A percentile compares a stretch with the other conserved stretches of the same genome.
These are phyloP conservation scores for Lepidium africanum DNA, from an alignment of 345 rosid species.

Conservation along the genomic window DNA sequence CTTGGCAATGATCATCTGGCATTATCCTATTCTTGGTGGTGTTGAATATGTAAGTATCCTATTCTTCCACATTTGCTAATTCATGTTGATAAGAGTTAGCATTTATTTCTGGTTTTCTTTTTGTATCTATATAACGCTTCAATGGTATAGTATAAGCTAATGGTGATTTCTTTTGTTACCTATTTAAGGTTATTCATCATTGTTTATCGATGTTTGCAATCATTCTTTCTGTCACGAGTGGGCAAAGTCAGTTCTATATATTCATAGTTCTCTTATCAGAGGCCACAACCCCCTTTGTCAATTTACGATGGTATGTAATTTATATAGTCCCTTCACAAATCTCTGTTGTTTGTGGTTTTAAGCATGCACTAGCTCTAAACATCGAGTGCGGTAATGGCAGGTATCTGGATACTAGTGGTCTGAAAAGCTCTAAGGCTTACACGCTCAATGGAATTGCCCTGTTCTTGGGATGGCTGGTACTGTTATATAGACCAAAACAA, in stretches of 20 bases:
- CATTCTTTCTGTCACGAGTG: constrained; percentile 56
- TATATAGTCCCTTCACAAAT: not conserved
- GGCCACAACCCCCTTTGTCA: constrained; percentile 71
- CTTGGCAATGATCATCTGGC: constrained; percentile 66
- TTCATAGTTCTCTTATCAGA: constrained; percentile 78
- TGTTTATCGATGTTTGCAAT: constrained; percentile 66
- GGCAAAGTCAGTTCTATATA: constrained; percentile 71
- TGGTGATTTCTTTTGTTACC: not conserved
- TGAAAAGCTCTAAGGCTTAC: constrained; percentile 54
- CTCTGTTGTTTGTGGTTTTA: not conserved
- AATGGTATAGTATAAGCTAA: not conserved
- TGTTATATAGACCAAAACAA: constrained; percentile 4
- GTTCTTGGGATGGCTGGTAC: constrained; percentile 90
- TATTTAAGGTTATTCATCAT: constrained; percentile 61
- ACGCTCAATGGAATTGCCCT: constrained; percentile 55
- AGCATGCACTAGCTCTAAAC: not conserved
- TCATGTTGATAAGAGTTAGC: not conserved
- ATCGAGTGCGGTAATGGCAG: constrained; percentile 24
- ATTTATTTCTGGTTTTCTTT: not conserved
- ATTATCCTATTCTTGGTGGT: constrained; percentile 73
- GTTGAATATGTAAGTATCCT: constrained; percentile 61
- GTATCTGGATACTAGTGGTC: constrained; percentile 72
- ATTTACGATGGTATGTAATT: constrained; percentile 64
- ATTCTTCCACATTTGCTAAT: not conserved
- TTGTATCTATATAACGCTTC: not conserved